A percentile compares a stretch with the other conserved stretches of the same genome.
Evolutionary conservation across 148 eudicot genomes (phyloP).

Genomic region (Rhododendron mucronatum): DNA sequence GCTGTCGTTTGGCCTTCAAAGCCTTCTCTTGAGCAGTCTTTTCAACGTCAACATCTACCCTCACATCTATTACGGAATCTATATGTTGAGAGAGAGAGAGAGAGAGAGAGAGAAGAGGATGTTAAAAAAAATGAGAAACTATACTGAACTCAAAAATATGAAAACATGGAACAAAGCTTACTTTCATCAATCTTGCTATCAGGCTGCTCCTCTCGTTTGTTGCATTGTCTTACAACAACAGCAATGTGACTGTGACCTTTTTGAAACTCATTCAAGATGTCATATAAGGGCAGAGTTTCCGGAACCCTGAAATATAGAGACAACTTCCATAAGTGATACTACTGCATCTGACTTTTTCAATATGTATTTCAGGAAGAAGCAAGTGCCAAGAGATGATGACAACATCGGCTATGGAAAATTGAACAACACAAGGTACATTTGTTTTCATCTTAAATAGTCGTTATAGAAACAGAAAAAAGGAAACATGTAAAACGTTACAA

Average conservation of each 20-base stretch:
- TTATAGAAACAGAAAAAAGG: not conserved
- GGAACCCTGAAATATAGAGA: conserved; percentile 49
- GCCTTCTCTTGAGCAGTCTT: conserved; percentile 38
- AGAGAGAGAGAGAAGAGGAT: not conserved
- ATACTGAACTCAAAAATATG: not conserved
- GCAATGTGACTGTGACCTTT: conserved; percentile 99
- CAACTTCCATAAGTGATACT: not conserved
- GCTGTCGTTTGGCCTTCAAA: conserved; percentile 39
- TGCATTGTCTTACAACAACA: conserved; percentile 61
- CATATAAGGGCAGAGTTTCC: conserved; percentile 80
- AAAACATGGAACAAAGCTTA: conserved; percentile 16
- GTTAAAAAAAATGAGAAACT: not conserved
- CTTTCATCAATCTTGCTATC: conserved; percentile 31
- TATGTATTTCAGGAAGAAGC: not conserved
- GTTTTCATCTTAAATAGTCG: not conserved
- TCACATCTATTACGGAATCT: conserved; percentile 53
- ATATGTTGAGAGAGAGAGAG: not conserved
- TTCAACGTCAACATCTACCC: conserved; percentile 51
- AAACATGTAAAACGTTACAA: not conserved
- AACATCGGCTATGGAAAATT: not conserved
- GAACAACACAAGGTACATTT: not conserved
- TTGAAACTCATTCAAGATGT: conserved; percentile 92
- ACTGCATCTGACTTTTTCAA: not conserved
- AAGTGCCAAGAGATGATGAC: not conserved
- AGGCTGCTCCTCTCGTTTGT: conserved; percentile 28